These are phyloP conservation scores for Eucalyptus globulus DNA, from an alignment of 345 rosid genomes.

Conservation along the genomic window DNA sequence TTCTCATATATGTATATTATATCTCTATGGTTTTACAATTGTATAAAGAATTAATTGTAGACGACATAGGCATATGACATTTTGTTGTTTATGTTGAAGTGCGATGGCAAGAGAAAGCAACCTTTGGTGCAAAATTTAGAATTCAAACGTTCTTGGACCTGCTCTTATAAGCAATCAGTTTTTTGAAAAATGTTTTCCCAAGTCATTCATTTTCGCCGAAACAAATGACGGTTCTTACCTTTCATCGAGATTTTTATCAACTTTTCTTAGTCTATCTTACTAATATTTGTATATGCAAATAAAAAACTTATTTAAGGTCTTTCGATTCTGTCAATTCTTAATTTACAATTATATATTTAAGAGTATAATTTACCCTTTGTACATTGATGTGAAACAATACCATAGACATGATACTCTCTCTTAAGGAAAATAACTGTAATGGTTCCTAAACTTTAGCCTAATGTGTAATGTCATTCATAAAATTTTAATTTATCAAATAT, in stretches of 20 bases:
- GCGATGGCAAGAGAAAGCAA: not conserved
- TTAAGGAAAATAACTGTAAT: too few relatives aligned
- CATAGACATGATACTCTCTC: not conserved
- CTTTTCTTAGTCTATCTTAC: not conserved
- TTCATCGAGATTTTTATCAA: not conserved
- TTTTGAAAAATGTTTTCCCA: not conserved
- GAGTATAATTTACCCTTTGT: not conserved
- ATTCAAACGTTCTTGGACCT: not conserved
- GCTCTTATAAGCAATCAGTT: too few relatives aligned
- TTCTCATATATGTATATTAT: not conserved
- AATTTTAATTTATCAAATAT: not conserved
- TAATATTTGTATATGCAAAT: not conserved
- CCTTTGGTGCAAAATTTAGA: not conserved
- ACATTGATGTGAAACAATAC: not conserved
- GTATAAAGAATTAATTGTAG: not conserved
- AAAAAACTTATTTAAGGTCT: not conserved
- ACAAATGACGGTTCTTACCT: not conserved
- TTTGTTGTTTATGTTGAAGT: not conserved
- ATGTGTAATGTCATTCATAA: not conserved
- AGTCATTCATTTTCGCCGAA: too few relatives aligned
- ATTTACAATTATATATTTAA: not conserved
- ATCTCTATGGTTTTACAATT: not conserved
- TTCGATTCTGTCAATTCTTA: not conserved
- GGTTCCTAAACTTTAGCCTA: not conserved
- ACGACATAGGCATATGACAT: not conserved